Base-by-base conservation (phyloP, 805 yeast genomes). In the Diddensiella transvaalensis region DNA sequence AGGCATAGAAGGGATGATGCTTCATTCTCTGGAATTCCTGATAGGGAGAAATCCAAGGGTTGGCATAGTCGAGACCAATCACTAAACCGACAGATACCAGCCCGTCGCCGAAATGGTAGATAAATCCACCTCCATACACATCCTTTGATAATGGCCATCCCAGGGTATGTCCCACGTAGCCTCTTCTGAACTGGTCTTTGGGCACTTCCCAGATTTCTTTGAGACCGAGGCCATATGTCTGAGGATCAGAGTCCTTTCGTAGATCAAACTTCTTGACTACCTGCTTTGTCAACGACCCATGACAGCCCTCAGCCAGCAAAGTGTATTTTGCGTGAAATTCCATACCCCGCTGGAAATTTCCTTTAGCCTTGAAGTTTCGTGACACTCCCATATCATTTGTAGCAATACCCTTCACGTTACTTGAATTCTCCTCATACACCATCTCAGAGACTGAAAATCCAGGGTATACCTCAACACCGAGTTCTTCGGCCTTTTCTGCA, bases 121-220 rank as follows among this genome's bases (percentile, higher is more conserved):
- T 85, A 72, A 93, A 93, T 0, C 97, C 98, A 57, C 99, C 99
- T 38, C 99, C 99, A 62, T 93, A 93, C 2, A 84, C 82, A 46
- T 77, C 81, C 13, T 75, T 67, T 11, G 78, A 62, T 52, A 93
- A 70, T 10, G 99, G 99, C 64, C 75, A 89, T 1, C 99, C 99
- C 76, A 93, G 70, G 0, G 95, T 75, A 65, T 93, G 99, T 1
- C 85, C 80, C 17, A 87, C 90, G 52, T 71, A 79, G 1, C 99
- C 99, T 55, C 77, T 76, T 49, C 80, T 76, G 71, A 87, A 91
- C 53, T 86, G 85, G 42, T 80, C 86, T 6, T 91, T 88, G 21
- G 77, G 74, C 11, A 93, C 95, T 65, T 91, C 89, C 99, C 99
- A 93, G 4, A 93, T 91, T 68, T 93, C 99, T 65, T 93, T 93